Evolutionary conservation across 148 eudicot genomes (phyloP).

Genomic region (Rhododendron molle): DNA sequence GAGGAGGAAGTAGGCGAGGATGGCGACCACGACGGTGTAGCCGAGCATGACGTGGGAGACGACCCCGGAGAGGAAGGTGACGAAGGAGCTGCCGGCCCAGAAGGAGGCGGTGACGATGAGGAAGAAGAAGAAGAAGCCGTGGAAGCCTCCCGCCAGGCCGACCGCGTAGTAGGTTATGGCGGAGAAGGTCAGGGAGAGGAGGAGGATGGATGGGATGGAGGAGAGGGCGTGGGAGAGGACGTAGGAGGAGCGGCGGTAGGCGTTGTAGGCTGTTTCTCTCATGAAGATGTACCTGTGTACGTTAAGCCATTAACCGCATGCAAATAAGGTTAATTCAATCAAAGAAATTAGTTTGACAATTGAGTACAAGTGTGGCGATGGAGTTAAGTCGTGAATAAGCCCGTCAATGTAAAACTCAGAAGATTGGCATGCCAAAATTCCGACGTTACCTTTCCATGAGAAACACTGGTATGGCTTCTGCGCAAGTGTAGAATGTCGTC

Average conservation of each 20-base stretch:
- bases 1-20: conserved; percentile 64
- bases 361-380: too few species aligned
- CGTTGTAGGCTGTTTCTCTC: conserved; percentile 82
- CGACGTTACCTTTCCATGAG: conserved; percentile 45
- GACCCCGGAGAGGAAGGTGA: conserved; percentile 79
- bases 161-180: conserved; percentile 66
- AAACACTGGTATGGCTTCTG: conserved; percentile 80
- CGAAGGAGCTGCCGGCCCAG: conserved; percentile 92
- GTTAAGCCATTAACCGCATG: too few species aligned
- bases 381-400: too few species aligned
- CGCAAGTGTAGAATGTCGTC: conserved; percentile 85
- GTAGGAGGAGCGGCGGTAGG: conserved; percentile 75
- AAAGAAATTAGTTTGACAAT: too few species aligned
- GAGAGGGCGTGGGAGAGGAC: conserved; percentile 69
- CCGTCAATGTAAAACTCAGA: too few species aligned
- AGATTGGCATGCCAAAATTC: neutral
- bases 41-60: conserved; percentile 71
- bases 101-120: conserved; percentile 57
- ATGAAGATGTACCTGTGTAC: conserved; percentile 48
- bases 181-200: conserved; percentile 67
- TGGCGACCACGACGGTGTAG: conserved; percentile 69
- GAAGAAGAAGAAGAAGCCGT: conserved; percentile 65
- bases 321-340: too few species aligned
- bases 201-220: conserved; percentile 58
- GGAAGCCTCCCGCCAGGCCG: conserved; percentile 54